Percentiles rank a stretch among this genome's conserved stretches.
Conservation (phyloP, 176 grass and related monocot species). For the Zea luxurians region DNA sequence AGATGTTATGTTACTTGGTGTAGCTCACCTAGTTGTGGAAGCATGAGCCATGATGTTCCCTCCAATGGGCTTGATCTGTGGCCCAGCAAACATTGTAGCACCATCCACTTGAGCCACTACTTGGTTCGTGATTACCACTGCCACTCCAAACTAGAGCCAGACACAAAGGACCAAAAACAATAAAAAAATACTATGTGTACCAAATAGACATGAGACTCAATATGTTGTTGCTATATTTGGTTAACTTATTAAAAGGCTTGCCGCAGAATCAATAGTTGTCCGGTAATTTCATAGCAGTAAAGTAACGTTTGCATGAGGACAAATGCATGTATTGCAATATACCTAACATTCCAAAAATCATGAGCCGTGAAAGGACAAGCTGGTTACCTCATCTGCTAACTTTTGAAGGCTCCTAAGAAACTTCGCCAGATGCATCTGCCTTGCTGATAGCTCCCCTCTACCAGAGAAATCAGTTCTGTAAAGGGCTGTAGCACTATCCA, state of each 20-base stretch:
- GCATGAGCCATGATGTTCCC: constrained; percentile 99
- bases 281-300: neutral
- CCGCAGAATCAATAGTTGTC: neutral
- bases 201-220: constrained; percentile 8
- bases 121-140: constrained; percentile 97
- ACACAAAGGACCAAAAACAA: neutral
- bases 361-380: constrained; percentile 1
- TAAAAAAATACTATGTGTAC: neutral
- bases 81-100: constrained; percentile 86
- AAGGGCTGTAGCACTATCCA: constrained; percentile 90
- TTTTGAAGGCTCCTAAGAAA: constrained; percentile 96
- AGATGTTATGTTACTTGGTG: constrained; percentile 16
- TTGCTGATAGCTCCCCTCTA: constrained; percentile 90
- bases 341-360: neutral
- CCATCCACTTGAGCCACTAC: constrained; percentile 98
- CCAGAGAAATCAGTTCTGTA: constrained; percentile 98
- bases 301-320: neutral
- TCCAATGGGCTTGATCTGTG: constrained; percentile 85
- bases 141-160: constrained; percentile 76
- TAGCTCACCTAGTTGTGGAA: constrained; percentile 71
- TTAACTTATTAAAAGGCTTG: neutral
- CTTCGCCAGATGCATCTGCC: constrained; percentile 99
- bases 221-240: neutral
- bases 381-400: constrained; percentile 76
- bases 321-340: neutral